phyloP scores from a whole-genome alignment of 177 flowering plant genomes.

The Vitis hybrid region DNA sequence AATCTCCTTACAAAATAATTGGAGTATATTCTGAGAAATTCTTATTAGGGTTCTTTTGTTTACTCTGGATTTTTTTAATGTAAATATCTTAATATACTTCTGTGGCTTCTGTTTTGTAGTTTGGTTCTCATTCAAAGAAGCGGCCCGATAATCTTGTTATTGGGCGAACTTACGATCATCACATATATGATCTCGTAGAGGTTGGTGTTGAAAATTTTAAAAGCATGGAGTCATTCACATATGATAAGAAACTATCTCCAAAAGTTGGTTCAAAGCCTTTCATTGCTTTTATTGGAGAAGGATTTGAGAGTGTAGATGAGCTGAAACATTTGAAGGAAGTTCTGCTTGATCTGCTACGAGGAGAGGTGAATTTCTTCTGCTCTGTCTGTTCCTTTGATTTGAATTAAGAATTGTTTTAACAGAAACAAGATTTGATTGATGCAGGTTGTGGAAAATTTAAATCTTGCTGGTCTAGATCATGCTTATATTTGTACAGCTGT shows the following conservation, averaged over 20 bases:
- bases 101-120: conserved; percentile 46
- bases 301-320: conserved; percentile 78
- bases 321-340: conserved; percentile 93
- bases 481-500: conserved; percentile 75
- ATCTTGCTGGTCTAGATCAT: conserved; percentile 83
- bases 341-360: conserved; percentile 76
- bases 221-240: conserved; percentile 54
- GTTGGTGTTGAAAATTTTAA: conserved; percentile 90
- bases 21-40: too few relatives aligned
- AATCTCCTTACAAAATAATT: too few relatives aligned
- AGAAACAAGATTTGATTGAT: conserved; percentile 4
- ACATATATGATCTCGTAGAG: conserved; percentile 90
- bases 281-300: conserved; percentile 83
- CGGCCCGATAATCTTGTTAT: conserved; percentile 85
- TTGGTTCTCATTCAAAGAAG: conserved; percentile 90
- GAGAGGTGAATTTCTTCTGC: conserved; percentile 55
- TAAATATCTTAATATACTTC: not conserved
- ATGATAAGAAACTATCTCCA: conserved; percentile 81
- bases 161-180: conserved; percentile 86
- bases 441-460: conserved; percentile 81
- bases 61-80: too few relatives aligned
- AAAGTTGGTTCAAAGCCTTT: conserved; percentile 78
- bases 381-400: not conserved
- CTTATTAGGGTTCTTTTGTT: too few relatives aligned
- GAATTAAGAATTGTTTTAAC: not conserved